These are phyloP conservation scores for Penicillium cosmopolitanum DNA, from an alignment of 495 filamentous ascomycete genomes.

Conservation along the genomic window DNA sequence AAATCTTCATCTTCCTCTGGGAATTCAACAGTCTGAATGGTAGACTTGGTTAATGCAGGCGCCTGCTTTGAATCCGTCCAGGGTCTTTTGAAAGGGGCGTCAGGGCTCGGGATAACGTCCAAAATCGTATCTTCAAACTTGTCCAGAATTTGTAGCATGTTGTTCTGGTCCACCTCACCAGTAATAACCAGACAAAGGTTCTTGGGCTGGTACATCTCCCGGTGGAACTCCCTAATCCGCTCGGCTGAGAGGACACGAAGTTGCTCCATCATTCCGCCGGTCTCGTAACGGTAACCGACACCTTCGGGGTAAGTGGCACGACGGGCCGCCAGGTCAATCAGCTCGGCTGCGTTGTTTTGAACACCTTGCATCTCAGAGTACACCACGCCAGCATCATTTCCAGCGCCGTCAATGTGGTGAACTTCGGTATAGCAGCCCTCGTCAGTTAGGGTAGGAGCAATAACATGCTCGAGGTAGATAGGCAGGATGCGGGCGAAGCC, in stretches of 20 bases:
- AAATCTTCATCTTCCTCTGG: slow-evolving; percentile 95
- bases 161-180: slow-evolving; percentile 81
- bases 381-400: slow-evolving; percentile 95
- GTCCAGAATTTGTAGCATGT: slow-evolving; percentile 80
- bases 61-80: slow-evolving; percentile 88
- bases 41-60: slow-evolving; percentile 67
- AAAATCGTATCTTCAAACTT: slow-evolving; percentile 86
- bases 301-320: slow-evolving; percentile 85
- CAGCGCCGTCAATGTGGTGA: slow-evolving; percentile 89
- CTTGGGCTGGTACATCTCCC: slow-evolving; percentile 97
- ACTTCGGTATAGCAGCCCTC: slow-evolving; percentile 94
- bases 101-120: slow-evolving; percentile 72
- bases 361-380: slow-evolving; percentile 99
- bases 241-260: slow-evolving; percentile 84
- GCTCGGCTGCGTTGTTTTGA: slow-evolving; percentile 77
- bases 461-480: slow-evolving; percentile 92
- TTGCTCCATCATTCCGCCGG: slow-evolving; percentile 93
- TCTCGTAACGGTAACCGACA: slow-evolving; percentile 93
- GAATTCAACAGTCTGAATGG: slow-evolving; percentile 80
- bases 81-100: slow-evolving; percentile 80
- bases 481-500: slow-evolving; percentile 93
- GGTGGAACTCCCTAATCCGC: slow-evolving; percentile 88
- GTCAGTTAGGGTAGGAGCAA: slow-evolving; percentile 90
- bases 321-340: slow-evolving; percentile 80
- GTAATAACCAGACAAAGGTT: slow-evolving; percentile 90